Percentiles rank a stretch among this genome's conserved stretches.
These are phyloP conservation scores for Metschnikowia sp. DNA, from an alignment of 805 yeast species.

Conservation along the genomic window DNA sequence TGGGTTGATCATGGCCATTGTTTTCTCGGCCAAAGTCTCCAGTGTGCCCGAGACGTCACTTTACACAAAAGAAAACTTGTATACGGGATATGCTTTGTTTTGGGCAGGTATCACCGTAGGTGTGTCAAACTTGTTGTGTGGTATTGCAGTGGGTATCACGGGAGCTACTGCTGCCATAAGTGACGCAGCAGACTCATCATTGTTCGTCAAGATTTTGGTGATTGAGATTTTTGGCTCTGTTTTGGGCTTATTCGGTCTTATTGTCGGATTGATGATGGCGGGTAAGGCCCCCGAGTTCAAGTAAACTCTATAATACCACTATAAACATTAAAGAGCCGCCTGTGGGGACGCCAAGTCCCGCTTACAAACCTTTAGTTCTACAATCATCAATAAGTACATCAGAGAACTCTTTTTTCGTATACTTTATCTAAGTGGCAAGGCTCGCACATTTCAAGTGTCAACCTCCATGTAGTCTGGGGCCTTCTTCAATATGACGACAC, in stretches of 20 bases:
- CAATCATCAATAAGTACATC: background rate
- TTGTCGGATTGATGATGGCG: slow-evolving; percentile 96
- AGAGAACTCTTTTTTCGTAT: no score
- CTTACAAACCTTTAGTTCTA: slow-evolving; percentile 6
- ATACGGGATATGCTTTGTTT: slow-evolving; percentile 91
- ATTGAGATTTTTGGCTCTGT: slow-evolving; percentile 97
- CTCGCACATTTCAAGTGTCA: slow-evolving; percentile 27
- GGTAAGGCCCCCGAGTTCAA: slow-evolving; percentile 88
- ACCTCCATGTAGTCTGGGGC: slow-evolving; percentile 79
- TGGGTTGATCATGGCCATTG: slow-evolving; percentile 96
- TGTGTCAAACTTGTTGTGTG: slow-evolving; percentile 87
- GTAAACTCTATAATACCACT: slow-evolving; percentile 25
- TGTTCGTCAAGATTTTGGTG: slow-evolving; percentile 93
- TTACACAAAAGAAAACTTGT: slow-evolving; percentile 78
- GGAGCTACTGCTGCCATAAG: slow-evolving; percentile 98
- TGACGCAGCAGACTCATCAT: slow-evolving; percentile 94
- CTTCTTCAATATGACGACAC: slow-evolving; percentile 87
- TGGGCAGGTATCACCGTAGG: slow-evolving; percentile 99
- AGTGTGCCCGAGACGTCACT: slow-evolving; percentile 62
- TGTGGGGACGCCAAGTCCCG: background rate
- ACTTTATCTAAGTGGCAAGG: background rate
- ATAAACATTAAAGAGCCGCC: background rate
- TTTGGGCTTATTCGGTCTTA: slow-evolving; percentile 90
- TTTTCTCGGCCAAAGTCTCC: slow-evolving; percentile 83
- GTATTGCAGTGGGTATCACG: slow-evolving; percentile 94